A percentile compares a stretch with the other conserved stretches of the same genome.
These are phyloP conservation scores for Monosporascus sp. DNA, from an alignment of 2,329 filamentous ascomycete species.

Conservation along the genomic window DNA sequence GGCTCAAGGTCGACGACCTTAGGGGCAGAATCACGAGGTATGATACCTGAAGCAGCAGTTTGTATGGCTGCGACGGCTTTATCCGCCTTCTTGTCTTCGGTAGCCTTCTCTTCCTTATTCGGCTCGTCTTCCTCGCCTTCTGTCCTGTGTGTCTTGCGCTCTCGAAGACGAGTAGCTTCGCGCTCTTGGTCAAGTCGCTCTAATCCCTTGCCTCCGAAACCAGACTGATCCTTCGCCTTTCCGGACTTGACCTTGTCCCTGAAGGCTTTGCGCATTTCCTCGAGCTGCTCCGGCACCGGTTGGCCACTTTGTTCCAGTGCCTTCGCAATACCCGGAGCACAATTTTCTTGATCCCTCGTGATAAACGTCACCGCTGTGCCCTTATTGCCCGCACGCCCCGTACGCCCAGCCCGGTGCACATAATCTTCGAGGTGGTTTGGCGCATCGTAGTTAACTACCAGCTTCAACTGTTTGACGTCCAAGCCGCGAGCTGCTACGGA, in stretches of 20 bases:
- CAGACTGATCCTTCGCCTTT: constrained; percentile 82
- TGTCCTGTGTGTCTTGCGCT: constrained; percentile 84
- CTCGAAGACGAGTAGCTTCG: constrained; percentile 77
- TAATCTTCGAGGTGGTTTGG: constrained; percentile 96
- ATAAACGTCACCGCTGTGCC: constrained; percentile 94
- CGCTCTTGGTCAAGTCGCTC: constrained; percentile 88
- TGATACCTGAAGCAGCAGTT: constrained; percentile 53
- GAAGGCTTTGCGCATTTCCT: constrained; percentile 66
- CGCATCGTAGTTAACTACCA: constrained; percentile 93
- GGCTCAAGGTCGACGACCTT: constrained; percentile 40
- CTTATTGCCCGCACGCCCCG: constrained; percentile 88
- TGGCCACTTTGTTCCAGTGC: constrained; percentile 90
- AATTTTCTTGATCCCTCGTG: constrained; percentile 86
- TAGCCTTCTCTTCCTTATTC: constrained; percentile 63
- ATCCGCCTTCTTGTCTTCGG: constrained; percentile 65
- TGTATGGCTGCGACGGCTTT: constrained; percentile 62
- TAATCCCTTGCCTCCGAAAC: constrained; percentile 92
- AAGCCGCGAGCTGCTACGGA: constrained; percentile 92
- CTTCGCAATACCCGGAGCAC: constrained; percentile 81
- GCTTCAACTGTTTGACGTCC: constrained; percentile 91
- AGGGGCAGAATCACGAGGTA: constrained; percentile 43
- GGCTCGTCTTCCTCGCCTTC: constrained; percentile 77
- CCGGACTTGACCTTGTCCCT: constrained; percentile 88
- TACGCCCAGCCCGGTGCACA: constrained; percentile 89
- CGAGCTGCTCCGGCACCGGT: constrained; percentile 65